Evolutionary conservation across 345 rosid genomes (phyloP).

Genomic region (Sisymbrium irio): DNA sequence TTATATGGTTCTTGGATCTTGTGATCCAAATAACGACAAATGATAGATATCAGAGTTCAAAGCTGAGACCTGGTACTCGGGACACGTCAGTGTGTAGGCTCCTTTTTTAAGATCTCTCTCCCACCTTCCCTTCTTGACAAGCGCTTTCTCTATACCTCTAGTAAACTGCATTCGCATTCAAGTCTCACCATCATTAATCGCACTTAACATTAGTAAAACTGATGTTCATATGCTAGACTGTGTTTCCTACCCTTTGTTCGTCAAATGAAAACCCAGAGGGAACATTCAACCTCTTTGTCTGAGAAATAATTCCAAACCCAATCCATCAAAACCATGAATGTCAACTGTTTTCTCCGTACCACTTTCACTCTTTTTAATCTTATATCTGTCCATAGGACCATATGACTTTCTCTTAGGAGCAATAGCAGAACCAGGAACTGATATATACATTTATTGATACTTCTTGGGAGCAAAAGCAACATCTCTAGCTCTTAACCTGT

Average conservation of each 20-base stretch:
- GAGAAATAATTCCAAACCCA: constrained; percentile 89
- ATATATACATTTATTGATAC: constrained; percentile 46
- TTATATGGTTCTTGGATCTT: neutral
- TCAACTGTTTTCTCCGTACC: constrained; percentile 14
- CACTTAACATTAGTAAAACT: neutral
- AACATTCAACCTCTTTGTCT: constrained; percentile 35
- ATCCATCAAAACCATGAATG: constrained; percentile 43
- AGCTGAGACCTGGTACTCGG: constrained; percentile 68
- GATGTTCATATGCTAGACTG: neutral
- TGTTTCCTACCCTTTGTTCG: constrained; percentile 42
- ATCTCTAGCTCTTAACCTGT: constrained; percentile 65
- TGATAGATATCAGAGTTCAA: neutral
- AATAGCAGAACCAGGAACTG: constrained; percentile 59
- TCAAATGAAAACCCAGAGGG: constrained; percentile 44
- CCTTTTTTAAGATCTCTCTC: constrained; percentile 70
- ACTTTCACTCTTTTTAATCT: constrained; percentile 24
- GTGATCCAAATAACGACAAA: neutral
- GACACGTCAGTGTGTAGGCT: constrained; percentile 56
- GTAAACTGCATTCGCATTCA: constrained; percentile 49
- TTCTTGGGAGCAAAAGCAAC: constrained; percentile 75
- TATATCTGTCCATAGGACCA: constrained; percentile 76
- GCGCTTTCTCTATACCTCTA: constrained; percentile 52
- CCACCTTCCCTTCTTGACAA: constrained; percentile 58
- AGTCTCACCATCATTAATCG: constrained; percentile 8
- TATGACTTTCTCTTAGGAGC: constrained; percentile 40